phyloP scores from a whole-genome alignment of 768 basidiomycete species.

The Hysterangium stoloniferum region DNA sequence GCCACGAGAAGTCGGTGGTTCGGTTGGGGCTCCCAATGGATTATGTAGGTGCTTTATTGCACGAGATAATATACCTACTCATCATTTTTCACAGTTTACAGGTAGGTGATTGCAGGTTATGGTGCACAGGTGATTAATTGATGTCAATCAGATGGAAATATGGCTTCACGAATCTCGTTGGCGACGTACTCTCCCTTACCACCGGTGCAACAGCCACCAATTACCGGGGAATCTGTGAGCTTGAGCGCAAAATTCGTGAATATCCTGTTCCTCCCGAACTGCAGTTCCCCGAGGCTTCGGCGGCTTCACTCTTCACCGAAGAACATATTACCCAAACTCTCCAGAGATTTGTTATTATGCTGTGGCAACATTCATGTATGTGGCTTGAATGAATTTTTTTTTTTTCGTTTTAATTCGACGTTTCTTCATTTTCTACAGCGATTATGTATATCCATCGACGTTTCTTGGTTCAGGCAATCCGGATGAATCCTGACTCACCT shows the following conservation, averaged over 20 bases:
- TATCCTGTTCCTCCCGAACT: slow-evolving; percentile 59
- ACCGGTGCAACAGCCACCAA: slow-evolving; percentile 46
- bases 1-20: slow-evolving; percentile 4
- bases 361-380: slow-evolving; percentile 11
- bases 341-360: slow-evolving; percentile 8
- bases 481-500: slow-evolving; percentile 65
- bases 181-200: slow-evolving; percentile 6
- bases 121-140: not conserved
- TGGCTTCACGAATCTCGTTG: slow-evolving; percentile 7
- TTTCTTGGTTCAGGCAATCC: slow-evolving; percentile 67
- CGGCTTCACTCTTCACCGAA: not conserved
- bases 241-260: slow-evolving; percentile 58
- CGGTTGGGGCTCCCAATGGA: not conserved
- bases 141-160: slow-evolving; percentile 8
- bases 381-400: not conserved
- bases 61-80: not conserved
- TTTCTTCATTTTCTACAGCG: slow-evolving; percentile 29
- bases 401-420: not conserved
- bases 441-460: slow-evolving; percentile 64
- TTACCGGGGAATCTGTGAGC: slow-evolving; percentile 54
- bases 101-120: not conserved
- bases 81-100: slow-evolving; percentile 1
- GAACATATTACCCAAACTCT: not conserved
- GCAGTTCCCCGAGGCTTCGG: slow-evolving; percentile 25
- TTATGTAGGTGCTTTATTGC: slow-evolving; percentile 1